These are phyloP conservation scores for Metroxylon sagu DNA, from an alignment of 176 grass and related monocot genomes.

Conservation along the genomic window DNA sequence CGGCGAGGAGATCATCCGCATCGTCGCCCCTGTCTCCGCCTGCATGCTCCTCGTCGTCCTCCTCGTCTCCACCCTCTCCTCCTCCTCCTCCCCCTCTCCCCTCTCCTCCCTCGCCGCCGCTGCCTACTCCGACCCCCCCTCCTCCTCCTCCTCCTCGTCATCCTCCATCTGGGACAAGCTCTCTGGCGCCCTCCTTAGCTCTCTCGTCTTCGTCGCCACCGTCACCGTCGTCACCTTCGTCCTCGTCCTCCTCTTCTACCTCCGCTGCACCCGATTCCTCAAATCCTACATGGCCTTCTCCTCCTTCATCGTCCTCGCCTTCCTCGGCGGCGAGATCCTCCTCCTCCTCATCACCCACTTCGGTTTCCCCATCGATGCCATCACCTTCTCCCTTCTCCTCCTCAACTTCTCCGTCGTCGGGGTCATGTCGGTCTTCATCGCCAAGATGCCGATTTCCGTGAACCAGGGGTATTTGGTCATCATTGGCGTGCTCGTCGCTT, in stretches of 20 bases:
- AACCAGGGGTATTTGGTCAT: constrained; percentile 69
- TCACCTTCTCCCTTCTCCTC: constrained; percentile 64
- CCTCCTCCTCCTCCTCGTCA: constrained; percentile 10
- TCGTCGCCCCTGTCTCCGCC: constrained; percentile 76
- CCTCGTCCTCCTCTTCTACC: constrained; percentile 86
- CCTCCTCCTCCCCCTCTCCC: constrained; percentile 14
- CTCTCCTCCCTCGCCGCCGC: constrained; percentile 20
- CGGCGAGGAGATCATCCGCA: constrained; percentile 73
- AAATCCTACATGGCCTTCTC: constrained; percentile 73
- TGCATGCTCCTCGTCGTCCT: constrained; percentile 95
- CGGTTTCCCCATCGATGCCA: constrained; percentile 54
- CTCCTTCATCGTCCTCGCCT: constrained; percentile 48
- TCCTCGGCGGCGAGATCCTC: constrained; percentile 63
- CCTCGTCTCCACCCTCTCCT: constrained; percentile 69
- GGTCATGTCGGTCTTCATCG: constrained; percentile 40
- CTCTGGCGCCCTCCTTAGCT: constrained; percentile 46
- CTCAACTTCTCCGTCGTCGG: constrained; percentile 59
- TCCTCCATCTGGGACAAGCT: constrained; percentile 42
- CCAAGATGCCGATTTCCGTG: constrained; percentile 67
- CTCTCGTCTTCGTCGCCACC: constrained; percentile 43
- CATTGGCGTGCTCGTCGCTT: constrained; percentile 74
- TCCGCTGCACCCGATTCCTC: constrained; percentile 70
- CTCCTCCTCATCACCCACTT: constrained; percentile 55
- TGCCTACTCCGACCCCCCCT: constrained; percentile 16
- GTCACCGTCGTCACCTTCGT: constrained; percentile 80